Evolutionary conservation across 73 alveolate species (phyloP).

Genomic region (Paramecium octaurelia): DNA sequence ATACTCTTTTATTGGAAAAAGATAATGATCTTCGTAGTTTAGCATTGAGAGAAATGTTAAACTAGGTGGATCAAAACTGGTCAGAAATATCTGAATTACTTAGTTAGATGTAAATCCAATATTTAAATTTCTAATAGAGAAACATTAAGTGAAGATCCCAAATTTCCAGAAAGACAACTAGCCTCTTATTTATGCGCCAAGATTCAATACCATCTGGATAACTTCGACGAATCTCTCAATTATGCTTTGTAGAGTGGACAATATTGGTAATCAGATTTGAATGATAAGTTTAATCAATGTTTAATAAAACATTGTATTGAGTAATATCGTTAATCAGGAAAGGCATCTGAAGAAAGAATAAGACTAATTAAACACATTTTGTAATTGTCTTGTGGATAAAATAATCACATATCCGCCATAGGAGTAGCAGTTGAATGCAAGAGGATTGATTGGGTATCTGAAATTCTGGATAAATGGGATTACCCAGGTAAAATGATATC

Average conservation of each 20-base stretch:
- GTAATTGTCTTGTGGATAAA: neutral
- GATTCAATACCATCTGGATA: constrained; percentile 90
- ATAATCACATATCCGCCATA: constrained; percentile 15
- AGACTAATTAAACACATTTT: neutral
- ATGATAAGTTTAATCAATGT: constrained; percentile 79
- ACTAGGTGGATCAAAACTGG: constrained; percentile 48
- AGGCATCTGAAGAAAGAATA: constrained; percentile 24
- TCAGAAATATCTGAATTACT: constrained; percentile 52
- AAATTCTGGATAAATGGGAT: constrained; percentile 48
- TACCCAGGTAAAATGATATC: constrained; percentile 42
- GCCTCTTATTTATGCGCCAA: constrained; percentile 77
- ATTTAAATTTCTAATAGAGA: constrained; percentile 47
- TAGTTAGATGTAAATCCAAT: constrained; percentile 42
- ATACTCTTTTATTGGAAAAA: constrained; percentile 26
- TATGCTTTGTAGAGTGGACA: constrained; percentile 93
- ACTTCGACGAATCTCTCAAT: constrained; percentile 83
- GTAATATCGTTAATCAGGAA: constrained; percentile 72
- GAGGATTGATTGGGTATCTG: constrained; percentile 3
- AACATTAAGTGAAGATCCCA: constrained; percentile 71
- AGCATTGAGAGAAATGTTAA: constrained; percentile 13
- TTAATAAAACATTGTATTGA: constrained; percentile 88
- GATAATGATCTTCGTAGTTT: constrained; percentile 38
- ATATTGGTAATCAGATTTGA: constrained; percentile 78
- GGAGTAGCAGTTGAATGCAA: constrained; percentile 21
- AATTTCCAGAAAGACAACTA: constrained; percentile 76